phyloP scores from a whole-genome alignment of 805 yeast species.

The Saccharomycopsis sp. region DNA sequence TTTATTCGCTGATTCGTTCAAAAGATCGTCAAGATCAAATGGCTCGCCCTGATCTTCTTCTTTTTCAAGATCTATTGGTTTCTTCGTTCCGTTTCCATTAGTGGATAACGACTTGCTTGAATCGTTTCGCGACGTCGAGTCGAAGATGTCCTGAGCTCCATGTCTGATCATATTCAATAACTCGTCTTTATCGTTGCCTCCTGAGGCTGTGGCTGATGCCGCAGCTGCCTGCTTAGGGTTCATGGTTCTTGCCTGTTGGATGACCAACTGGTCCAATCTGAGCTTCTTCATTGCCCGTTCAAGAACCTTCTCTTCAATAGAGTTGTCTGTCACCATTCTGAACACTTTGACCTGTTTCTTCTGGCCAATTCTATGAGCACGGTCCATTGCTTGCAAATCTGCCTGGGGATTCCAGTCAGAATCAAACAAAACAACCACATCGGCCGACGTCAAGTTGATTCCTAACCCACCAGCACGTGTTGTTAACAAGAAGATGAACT shows the following conservation, averaged over 20 bases:
- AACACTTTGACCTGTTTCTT: conserved; percentile 77
- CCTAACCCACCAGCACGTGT: conserved; percentile 92
- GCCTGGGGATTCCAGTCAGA: conserved; percentile 91
- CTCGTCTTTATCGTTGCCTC: conserved; percentile 56
- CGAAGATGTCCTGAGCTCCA: conserved; percentile 67
- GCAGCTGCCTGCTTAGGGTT: conserved; percentile 26
- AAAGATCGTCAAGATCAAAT: conserved; percentile 53
- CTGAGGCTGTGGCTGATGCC: conserved; percentile 28
- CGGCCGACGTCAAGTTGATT: conserved; percentile 76
- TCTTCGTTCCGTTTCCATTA: conserved; percentile 21
- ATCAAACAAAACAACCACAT: conserved; percentile 66
- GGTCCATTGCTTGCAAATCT: conserved; percentile 83
- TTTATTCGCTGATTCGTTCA: conserved; percentile 54
- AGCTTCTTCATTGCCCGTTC: conserved; percentile 79
- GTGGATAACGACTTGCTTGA: conserved; percentile 25
- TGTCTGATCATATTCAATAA: conserved; percentile 75
- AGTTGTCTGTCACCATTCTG: conserved; percentile 72
- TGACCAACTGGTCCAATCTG: conserved; percentile 73
- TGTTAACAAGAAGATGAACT: conserved; percentile 69
- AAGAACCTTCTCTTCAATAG: conserved; percentile 75
- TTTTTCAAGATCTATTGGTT: conserved; percentile 8
- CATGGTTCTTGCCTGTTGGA: conserved; percentile 60
- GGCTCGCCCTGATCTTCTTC: conserved; percentile 34
- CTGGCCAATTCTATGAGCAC: conserved; percentile 86
- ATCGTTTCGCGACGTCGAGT: conserved; percentile 23